Base-by-base conservation (phyloP, 164 flowering plant species). In the Tetracentron sinense region DNA sequence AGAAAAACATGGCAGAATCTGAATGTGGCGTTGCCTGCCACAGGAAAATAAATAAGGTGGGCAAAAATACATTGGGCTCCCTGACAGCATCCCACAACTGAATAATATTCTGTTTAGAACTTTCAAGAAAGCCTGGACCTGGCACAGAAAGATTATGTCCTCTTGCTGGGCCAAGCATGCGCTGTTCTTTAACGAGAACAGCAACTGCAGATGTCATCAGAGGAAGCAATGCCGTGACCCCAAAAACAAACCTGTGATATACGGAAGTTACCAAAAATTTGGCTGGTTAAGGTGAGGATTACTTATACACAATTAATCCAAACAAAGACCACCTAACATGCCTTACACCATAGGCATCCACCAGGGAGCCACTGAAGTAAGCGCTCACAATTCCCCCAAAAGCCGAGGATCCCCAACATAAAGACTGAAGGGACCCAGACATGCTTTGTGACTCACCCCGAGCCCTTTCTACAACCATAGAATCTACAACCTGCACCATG, bases 351-450 rank as follows among this genome's bases (percentile, higher is more conserved):
- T 94, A 91, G 53, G 87, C 74, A 67, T 81, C 89, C 58, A 94
- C 96, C 68, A 94, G 69, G 22, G 97, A 94, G 57, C 99, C 99
- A 83, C 99, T 94, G 60, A 94, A 94, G 77, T 94, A 94, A 42
- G 99, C 83, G 72, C 99, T 94, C 65, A 91, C 89, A 50, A 94
- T 89, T 54, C 95, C 99, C 52, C 99, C 99, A 77, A 91, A 87
- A 62, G 99, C 99, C 12, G 99, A 94, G n/a, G 96, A 91, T 46
- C 99, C 99, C 99, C 99, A 94, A 68, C 99, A 94, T 61, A 94
- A 75, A 25, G 99, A 94, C 72, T 94, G 99, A 63, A 94, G 95
- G 68, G 99, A 94, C 62, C 99, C 99, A 52, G 97, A 91, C 61
- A 85, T 75, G 78, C 95, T 91, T 76, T 89, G 99, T 48, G 97